Evolutionary conservation across 2,329 filamentous ascomycete species (phyloP).

Genomic region (Diaporthe amygdali): DNA sequence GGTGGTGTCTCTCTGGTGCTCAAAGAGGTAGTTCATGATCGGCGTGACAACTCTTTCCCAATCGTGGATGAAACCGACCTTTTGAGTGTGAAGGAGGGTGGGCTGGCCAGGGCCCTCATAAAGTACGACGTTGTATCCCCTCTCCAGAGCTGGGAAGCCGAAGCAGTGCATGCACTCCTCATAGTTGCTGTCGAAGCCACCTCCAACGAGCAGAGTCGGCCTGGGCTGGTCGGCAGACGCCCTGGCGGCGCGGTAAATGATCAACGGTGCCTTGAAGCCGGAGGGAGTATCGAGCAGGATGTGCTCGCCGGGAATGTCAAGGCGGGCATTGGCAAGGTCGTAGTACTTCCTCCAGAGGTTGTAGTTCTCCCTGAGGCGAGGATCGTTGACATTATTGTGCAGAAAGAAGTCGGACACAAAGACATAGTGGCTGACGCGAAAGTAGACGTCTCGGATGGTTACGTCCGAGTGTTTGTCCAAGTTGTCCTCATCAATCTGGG

Average conservation of each 20-base stretch:
- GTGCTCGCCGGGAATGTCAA: conserved; percentile 42
- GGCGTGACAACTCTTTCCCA: conserved; percentile 47
- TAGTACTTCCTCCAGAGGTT: conserved; percentile 41
- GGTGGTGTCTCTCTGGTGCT: conserved; percentile 25
- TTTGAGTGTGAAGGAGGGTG: conserved; percentile 44
- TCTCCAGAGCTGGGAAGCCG: conserved; percentile 35
- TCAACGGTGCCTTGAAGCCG: not conserved
- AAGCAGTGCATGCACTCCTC: conserved; percentile 42
- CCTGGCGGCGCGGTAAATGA: not conserved
- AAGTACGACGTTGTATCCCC: conserved; percentile 48
- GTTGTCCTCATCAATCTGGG: not conserved
- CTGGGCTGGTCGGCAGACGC: not conserved
- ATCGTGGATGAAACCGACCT: conserved; percentile 47
- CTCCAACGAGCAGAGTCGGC: conserved; percentile 41
- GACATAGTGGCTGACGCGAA: conserved; percentile 47
- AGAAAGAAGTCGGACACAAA: conserved; percentile 48
- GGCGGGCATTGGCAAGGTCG: conserved; percentile 37
- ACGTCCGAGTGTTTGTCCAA: not conserved
- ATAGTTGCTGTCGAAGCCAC: conserved; percentile 41
- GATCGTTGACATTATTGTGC: conserved; percentile 44
- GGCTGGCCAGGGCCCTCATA: conserved; percentile 54
- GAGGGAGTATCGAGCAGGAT: conserved; percentile 32
- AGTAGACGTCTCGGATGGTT: conserved; percentile 26
- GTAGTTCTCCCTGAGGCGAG: conserved; percentile 37
- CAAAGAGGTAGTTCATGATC: conserved; percentile 42